These are phyloP conservation scores for Pseudopithomyces chartarum DNA, from an alignment of 2,329 filamentous ascomycete genomes.

Conservation along the genomic window DNA sequence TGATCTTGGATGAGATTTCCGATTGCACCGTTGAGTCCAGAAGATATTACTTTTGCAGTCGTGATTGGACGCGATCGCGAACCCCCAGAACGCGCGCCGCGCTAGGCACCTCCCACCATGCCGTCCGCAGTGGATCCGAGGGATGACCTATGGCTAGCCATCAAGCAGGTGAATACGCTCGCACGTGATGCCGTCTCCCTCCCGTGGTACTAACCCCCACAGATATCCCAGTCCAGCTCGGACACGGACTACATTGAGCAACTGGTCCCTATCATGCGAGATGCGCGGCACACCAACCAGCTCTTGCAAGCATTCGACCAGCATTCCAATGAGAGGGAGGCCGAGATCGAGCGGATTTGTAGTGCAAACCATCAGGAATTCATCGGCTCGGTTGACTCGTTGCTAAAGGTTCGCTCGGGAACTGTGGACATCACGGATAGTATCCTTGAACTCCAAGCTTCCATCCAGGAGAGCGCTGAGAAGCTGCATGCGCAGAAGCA, in stretches of 20 bases:
- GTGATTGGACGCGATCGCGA: background rate
- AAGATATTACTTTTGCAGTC: background rate
- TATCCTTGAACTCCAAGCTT: conserved; percentile 90
- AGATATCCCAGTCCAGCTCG: conserved; percentile 92
- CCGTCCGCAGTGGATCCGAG: conserved; percentile 48
- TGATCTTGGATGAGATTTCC: background rate
- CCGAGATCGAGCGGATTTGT: conserved; percentile 92
- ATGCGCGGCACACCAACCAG: conserved; percentile 77
- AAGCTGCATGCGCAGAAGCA: conserved; percentile 94
- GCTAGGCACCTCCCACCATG: conserved; percentile 27
- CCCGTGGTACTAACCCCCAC: conserved; percentile 21
- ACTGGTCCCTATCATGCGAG: conserved; percentile 90
- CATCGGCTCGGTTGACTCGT: conserved; percentile 87
- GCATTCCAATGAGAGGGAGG: conserved; percentile 84
- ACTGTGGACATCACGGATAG: conserved; percentile 88
- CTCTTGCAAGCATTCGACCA: conserved; percentile 78
- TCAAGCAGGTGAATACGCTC: conserved; percentile 53
- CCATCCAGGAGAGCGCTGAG: conserved; percentile 93
- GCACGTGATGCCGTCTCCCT: background rate
- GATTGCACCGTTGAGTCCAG: background rate
- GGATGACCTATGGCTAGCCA: conserved; percentile 54
- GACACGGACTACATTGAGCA: conserved; percentile 96
- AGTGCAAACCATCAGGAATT: conserved; percentile 98
- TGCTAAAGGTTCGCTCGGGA: conserved; percentile 89
- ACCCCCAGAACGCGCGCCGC: background rate